Evolutionary conservation across 2,329 filamentous ascomycete species (phyloP), one percentile per base, ranked within the genome.

Genomic region (Amesomyces nigricolor): DNA sequence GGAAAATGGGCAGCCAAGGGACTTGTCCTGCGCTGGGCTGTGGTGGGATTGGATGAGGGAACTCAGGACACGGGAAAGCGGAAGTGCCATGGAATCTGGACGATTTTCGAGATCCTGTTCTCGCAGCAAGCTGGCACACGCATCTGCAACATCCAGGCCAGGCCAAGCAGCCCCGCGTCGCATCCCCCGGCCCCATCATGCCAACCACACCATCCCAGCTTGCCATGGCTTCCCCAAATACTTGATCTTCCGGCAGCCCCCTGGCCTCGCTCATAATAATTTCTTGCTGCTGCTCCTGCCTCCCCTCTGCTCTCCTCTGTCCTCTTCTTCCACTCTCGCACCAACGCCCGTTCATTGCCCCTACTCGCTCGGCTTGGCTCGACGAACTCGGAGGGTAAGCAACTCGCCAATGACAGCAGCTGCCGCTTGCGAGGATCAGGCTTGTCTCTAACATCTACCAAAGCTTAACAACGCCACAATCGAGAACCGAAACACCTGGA

Each of bases 51-150:
- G 39, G 30, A 52, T 51, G 19, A 26, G 22, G 51, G 16, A 30
- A 49, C 32, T 48, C 30, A 52, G 47, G 40, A 46, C n/a, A 61
- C 54, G 56, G 58, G 53, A 63, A 64, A 58, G 59, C 59, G 58
- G 62, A 57, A 55, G 59, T 56, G 56, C 46, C 63, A 64, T 63
- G 63, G 62, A 62, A 63, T 60, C 63, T 57, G 39, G 26, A 47
- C 55, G 51, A 58, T 54, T 62, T 49, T 56, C 52, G 58, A 61
- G 61, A 64, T 63, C 61, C 63, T 62, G 60, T 59, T 65, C 58
- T 54, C 52, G 22, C 22, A 26, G 4, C 22, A 26, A 26, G 22
- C 22, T 26, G 22, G 22, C 22, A 26, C 22, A 26, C 22, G 22
- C 22, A 26, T 26, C 22, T 26, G 22, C 22, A 26, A 26, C 22